These are phyloP conservation scores for Ophiocordyceps polyrhachis-furcata DNA, from an alignment of 2,329 filamentous ascomycete species.

Conservation along the genomic window DNA sequence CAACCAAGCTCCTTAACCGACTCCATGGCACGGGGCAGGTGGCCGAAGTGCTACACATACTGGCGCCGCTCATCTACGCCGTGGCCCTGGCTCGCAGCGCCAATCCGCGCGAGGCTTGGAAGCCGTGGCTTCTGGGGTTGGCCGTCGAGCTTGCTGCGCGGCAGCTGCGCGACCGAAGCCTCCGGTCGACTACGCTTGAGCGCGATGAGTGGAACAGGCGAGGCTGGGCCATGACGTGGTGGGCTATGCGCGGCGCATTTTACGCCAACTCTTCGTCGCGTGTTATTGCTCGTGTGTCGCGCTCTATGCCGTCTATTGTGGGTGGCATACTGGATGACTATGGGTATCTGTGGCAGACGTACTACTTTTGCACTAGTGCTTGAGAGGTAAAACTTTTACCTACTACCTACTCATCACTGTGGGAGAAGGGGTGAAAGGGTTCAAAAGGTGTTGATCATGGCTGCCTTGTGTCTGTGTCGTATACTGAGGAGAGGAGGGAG, in stretches of 20 bases:
- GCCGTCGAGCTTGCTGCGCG: constrained; percentile 73
- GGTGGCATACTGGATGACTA: constrained; percentile 86
- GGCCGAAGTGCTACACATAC: constrained; percentile 80
- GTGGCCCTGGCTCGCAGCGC: constrained; percentile 55
- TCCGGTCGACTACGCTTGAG: constrained; percentile 73
- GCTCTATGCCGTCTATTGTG: constrained; percentile 62
- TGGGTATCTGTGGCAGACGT: constrained; percentile 94
- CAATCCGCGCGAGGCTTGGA: constrained; percentile 58
- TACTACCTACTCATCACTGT: neutral
- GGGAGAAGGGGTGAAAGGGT: neutral
- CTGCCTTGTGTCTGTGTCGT: neutral
- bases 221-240: constrained; percentile 86
- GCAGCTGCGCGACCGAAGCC: constrained; percentile 57
- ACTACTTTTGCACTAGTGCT: constrained; percentile 60
- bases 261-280: constrained; percentile 82
- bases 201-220: constrained; percentile 76
- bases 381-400: constrained; percentile 5
- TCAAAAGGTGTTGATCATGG: neutral
- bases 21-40: constrained; percentile 55
- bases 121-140: constrained; percentile 77
- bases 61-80: constrained; percentile 77
- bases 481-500: too few species aligned
- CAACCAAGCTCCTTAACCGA: constrained; percentile 67
- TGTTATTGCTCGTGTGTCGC: constrained; percentile 52
- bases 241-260: constrained; percentile 89